These are phyloP conservation scores for Suillus ampliporus DNA, from an alignment of 768 basidiomycete species.

Conservation along the genomic window DNA sequence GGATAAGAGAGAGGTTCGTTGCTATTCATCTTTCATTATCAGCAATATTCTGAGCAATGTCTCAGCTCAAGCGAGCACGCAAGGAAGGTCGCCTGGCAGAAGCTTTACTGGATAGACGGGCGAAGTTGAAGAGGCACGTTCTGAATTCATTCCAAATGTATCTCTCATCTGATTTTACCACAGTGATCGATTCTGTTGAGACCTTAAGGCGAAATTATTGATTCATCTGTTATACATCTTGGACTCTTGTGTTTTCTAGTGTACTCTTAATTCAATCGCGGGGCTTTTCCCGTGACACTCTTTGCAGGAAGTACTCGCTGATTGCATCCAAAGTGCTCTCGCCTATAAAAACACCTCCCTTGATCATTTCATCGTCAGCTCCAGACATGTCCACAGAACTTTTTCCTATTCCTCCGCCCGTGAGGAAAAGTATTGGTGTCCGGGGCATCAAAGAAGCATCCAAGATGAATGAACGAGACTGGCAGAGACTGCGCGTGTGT, in stretches of 20 bases:
- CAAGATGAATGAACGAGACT: background rate
- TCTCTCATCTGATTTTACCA: conserved; percentile 13
- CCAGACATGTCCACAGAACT: background rate
- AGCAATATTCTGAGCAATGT: conserved; percentile 13
- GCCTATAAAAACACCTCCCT: background rate
- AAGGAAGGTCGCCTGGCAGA: conserved; percentile 85
- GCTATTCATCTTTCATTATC: conserved; percentile 6
- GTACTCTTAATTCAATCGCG: conserved; percentile 1
- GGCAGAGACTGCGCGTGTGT: background rate
- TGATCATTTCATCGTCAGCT: background rate
- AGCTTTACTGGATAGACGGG: conserved; percentile 76
- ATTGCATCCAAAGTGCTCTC: background rate
- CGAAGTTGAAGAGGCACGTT: conserved; percentile 81
- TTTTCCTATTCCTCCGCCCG: background rate
- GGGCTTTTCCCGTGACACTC: background rate
- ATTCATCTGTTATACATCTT: conserved; percentile 9
- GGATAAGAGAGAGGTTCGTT: conserved; percentile 76
- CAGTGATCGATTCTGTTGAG: conserved; percentile 54
- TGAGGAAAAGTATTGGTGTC: background rate
- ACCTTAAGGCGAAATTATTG: conserved; percentile 13
- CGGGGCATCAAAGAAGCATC: background rate
- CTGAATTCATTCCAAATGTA: background rate
- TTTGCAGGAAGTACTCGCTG: background rate
- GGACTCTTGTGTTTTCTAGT: conserved; percentile 6
- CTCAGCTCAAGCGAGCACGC: conserved; percentile 75